Evolutionary conservation across 1,139 yeast species (phyloP), one percentile per base, ranked within the genome.

Genomic region (Pneumocystis wakefieldiae): DNA sequence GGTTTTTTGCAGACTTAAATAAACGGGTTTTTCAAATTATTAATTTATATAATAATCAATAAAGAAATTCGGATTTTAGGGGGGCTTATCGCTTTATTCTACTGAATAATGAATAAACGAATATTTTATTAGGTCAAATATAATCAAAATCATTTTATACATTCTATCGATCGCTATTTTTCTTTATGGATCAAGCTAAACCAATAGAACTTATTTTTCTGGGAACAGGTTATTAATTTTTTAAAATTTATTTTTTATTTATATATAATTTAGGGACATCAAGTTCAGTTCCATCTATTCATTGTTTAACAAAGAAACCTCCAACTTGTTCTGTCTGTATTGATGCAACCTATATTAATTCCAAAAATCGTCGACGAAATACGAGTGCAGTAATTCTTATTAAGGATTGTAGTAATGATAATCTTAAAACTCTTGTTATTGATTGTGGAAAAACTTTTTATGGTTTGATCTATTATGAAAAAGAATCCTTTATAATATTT

Each of bases 381-480:
- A 65, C 66, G 5, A 48, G 64, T 14, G 66, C 63, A 17, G 37
- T 65, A 17, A 15, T 65, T 37, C 59, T 17, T 37, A 39, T 57
- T 39, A 57, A 24, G 12, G 41, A 57, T 29, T 57, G 28, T 39
- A 19, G 28, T 39, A 19, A 15, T 28, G 41, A 28, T 8, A 10
- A 39, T 57, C 29, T 14, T 38, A 62, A 55, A 61, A 65, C 37
- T 35, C 61, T 65, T 53, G 37, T 65, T 57, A 65, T 65, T 35
- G 66, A 65, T 24, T 63, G 66, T 28, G 66, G 66, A 59, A 65
- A 65, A 59, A 61, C 63, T 7, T 65, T 65, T 61, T 63, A 65
- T 41, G 59, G 59, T 57, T 37, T 48, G 32, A 48, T 24, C 3
- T 48, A n/a, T 24, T 19, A 1, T 24, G n/a, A 57, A 37, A 36